These are phyloP conservation scores for Babesia gibsoni DNA, from an alignment of 169 alveolate species.

Conservation along the genomic window DNA sequence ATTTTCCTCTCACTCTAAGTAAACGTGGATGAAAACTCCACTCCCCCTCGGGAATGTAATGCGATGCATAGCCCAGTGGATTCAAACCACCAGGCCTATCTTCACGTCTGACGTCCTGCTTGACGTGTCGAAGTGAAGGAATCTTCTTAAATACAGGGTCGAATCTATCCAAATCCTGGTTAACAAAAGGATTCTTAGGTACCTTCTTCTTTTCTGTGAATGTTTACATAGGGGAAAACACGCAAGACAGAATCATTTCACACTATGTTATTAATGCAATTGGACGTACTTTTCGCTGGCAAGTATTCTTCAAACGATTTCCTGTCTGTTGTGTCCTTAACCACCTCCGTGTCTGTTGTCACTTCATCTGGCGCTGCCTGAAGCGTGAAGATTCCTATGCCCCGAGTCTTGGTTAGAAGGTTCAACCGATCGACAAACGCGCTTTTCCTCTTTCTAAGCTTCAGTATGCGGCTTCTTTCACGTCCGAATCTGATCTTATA, in stretches of 20 bases:
- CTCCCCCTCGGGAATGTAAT: slow-evolving; percentile 33
- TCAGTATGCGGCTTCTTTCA: slow-evolving; percentile 49
- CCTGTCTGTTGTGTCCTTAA: background rate
- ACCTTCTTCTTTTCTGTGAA: slow-evolving; percentile 15
- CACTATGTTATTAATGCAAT: too few species aligned
- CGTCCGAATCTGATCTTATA: slow-evolving; percentile 57
- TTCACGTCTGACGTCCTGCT: slow-evolving; percentile 26
- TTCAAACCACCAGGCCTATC: slow-evolving; percentile 49
- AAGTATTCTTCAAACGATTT: slow-evolving; percentile 3
- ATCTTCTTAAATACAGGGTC: slow-evolving; percentile 56
- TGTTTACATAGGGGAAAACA: too few species aligned
- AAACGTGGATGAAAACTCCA: slow-evolving; percentile 54
- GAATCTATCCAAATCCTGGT: slow-evolving; percentile 13
- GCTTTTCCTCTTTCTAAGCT: slow-evolving; percentile 45
- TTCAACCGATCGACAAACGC: slow-evolving; percentile 45
- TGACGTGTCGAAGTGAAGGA: slow-evolving; percentile 39
- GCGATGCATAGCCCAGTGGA: slow-evolving; percentile 38
- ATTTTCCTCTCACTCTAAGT: slow-evolving; percentile 59
- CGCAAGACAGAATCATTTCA: too few species aligned
- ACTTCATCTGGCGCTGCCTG: slow-evolving; percentile 40
- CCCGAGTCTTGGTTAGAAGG: slow-evolving; percentile 44
- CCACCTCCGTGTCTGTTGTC: background rate
- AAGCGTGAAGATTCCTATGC: slow-evolving; percentile 44
- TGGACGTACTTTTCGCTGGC: slow-evolving; percentile 23
- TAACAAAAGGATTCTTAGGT: slow-evolving; percentile 50